A percentile compares a stretch with the other conserved stretches of the same genome.
Evolutionary conservation across 208 protist species (phyloP).

Genomic region (Leishmania turanica): DNA sequence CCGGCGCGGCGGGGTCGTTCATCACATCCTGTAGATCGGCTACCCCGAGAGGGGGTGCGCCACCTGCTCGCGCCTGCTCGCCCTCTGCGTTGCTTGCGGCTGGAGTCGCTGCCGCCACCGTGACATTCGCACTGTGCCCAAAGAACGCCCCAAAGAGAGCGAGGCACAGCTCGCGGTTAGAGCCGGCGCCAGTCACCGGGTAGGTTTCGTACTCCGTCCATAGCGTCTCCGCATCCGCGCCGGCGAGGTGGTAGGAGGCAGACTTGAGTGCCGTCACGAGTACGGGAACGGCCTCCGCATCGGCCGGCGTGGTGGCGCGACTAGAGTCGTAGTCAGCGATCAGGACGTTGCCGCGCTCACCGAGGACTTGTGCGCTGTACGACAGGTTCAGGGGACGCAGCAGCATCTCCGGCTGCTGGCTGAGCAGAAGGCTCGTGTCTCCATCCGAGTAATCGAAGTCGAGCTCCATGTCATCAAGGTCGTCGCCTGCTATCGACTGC

Average conservation of each 20-base stretch:
- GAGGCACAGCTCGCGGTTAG: constrained; percentile 45
- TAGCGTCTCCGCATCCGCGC: constrained; percentile 67
- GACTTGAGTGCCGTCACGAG: constrained; percentile 68
- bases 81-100: neutral
- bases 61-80: neutral
- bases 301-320: constrained; percentile 29
- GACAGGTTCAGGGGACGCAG: constrained; percentile 44
- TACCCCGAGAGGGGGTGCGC: neutral
- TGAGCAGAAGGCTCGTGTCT: constrained; percentile 25
- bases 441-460: constrained; percentile 34
- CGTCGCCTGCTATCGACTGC: neutral
- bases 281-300: constrained; percentile 63
- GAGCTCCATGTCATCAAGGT: constrained; percentile 22
- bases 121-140: constrained; percentile 22
- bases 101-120: neutral
- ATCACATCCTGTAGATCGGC: neutral
- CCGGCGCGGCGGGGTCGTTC: constrained; percentile 9
- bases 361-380: constrained; percentile 75
- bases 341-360: constrained; percentile 69
- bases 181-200: constrained; percentile 34
- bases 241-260: constrained; percentile 63
- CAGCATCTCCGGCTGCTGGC: constrained; percentile 33
- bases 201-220: constrained; percentile 89
- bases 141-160: constrained; percentile 81
- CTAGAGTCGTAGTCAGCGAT: constrained; percentile 58